These are phyloP conservation scores for Amesomyces nigricolor DNA, from an alignment of 2,329 filamentous ascomycete genomes.

Conservation along the genomic window DNA sequence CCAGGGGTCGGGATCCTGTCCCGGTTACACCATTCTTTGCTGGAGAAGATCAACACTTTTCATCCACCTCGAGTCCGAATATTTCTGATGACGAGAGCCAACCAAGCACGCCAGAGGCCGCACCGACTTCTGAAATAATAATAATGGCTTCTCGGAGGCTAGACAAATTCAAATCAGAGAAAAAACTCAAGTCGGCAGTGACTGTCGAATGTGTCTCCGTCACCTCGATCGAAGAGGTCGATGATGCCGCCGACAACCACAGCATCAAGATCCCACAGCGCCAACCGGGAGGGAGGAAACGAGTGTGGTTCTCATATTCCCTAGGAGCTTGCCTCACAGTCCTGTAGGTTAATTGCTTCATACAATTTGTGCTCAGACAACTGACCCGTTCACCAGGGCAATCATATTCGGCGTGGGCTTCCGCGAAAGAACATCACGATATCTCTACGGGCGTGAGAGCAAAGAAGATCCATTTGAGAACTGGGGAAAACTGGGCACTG, in stretches of 20 bases:
- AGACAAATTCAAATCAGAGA: slow-evolving; percentile 4
- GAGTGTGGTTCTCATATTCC: slow-evolving; percentile 2
- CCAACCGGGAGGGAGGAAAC: neutral
- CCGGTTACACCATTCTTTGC: neutral
- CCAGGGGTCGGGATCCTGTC: neutral
- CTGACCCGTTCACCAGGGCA: neutral
- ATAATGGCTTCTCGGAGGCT: slow-evolving; percentile 14
- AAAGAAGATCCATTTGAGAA: slow-evolving; percentile 29
- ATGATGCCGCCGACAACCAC: neutral
- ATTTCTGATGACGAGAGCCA: neutral
- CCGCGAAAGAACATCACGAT: neutral
- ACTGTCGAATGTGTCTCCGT: slow-evolving; percentile 8
- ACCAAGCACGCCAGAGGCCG: neutral
- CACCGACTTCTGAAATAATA: slow-evolving; percentile 1
- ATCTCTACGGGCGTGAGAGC: neutral
- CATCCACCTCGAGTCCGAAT: neutral
- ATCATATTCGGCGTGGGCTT: slow-evolving; percentile 2
- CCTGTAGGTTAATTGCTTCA: neutral
- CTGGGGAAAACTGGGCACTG: slow-evolving; percentile 36
- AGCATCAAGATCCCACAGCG: neutral
- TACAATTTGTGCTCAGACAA: neutral
- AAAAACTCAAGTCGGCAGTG: slow-evolving; percentile 4
- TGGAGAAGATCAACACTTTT: neutral
- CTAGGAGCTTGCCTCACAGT: neutral
- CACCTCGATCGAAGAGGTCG: neutral